Evolutionary conservation across 2,329 filamentous ascomycete species (phyloP).

Genomic region (Clarireedia hainanense): DNA sequence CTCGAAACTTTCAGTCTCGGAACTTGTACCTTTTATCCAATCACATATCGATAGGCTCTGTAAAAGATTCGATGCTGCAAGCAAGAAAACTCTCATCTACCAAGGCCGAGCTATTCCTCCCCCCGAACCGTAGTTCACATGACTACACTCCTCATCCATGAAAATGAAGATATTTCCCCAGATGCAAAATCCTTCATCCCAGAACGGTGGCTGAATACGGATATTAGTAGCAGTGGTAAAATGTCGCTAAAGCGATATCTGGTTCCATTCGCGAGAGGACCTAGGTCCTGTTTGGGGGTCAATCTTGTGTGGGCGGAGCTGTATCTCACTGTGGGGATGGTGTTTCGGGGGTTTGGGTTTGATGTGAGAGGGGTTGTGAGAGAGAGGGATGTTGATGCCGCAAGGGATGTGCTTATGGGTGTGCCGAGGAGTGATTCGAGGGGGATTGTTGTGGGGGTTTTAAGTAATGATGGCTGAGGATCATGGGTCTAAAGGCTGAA

Average conservation of each 20-base stretch:
- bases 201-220: constrained; percentile 31
- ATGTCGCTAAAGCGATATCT: constrained; percentile 19
- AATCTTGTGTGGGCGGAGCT: constrained; percentile 27
- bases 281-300: constrained; percentile 23
- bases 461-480: not conserved
- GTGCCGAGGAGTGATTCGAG: not conserved
- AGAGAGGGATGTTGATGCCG: not conserved
- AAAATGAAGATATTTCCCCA: constrained; percentile 26
- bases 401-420: not conserved
- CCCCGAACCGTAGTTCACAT: constrained; percentile 32
- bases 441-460: not conserved
- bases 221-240: constrained; percentile 4
- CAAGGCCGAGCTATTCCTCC: constrained; percentile 7
- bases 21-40: not conserved
- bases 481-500: no score
- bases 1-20: constrained; percentile 10
- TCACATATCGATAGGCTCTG: constrained; percentile 1
- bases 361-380: not conserved
- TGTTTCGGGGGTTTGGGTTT: constrained; percentile 8
- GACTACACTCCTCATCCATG: constrained; percentile 29
- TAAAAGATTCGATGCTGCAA: not conserved
- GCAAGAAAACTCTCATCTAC: not conserved
- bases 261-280: constrained; percentile 22
- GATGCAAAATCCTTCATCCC: constrained; percentile 25
- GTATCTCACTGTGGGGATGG: constrained; percentile 21